phyloP scores from a whole-genome alignment of 106 monocot species.

The Dactylorhiza incarnata region DNA sequence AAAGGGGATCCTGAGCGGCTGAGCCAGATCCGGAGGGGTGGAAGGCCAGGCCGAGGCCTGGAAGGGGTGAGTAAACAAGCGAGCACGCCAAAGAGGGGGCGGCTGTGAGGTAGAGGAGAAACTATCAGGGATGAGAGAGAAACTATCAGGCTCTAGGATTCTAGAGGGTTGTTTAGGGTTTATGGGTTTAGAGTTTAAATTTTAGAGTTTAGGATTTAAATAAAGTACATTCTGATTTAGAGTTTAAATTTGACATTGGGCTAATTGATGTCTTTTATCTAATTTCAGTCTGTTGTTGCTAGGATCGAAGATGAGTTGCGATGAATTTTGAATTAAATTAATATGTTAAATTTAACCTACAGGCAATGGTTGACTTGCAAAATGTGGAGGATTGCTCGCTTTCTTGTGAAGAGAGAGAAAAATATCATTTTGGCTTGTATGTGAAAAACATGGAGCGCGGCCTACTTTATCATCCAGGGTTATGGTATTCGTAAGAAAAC shows the following conservation, averaged over 20 bases:
- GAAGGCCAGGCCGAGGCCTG: too few relatives aligned
- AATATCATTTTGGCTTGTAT: constrained; percentile 24
- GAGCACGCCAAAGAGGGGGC: too few relatives aligned
- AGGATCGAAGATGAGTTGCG: not conserved
- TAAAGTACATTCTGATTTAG: too few relatives aligned
- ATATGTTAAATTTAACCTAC: not conserved
- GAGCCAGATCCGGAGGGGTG: too few relatives aligned
- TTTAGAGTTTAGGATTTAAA: too few relatives aligned
- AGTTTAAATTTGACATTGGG: not conserved
- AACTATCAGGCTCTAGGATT: too few relatives aligned
- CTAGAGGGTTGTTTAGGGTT: too few relatives aligned
- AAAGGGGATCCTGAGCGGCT: too few relatives aligned
- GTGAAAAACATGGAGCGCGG: constrained; percentile 22
- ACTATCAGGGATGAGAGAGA: too few relatives aligned
- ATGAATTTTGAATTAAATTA: not conserved
- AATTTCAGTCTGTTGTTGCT: not conserved
- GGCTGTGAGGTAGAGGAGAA: too few relatives aligned
- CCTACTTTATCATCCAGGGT: constrained; percentile 27
- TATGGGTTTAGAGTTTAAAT: too few relatives aligned
- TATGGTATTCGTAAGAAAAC: constrained; percentile 38
- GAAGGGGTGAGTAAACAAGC: too few relatives aligned
- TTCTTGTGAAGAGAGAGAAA: constrained; percentile 16
- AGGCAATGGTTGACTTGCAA: not conserved
- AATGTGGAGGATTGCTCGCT: not conserved
- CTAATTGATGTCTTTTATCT: not conserved